Evolutionary conservation across 495 filamentous ascomycete species (phyloP), one percentile per base, ranked within the genome.

Genomic region (Cetradonia linearis): DNA sequence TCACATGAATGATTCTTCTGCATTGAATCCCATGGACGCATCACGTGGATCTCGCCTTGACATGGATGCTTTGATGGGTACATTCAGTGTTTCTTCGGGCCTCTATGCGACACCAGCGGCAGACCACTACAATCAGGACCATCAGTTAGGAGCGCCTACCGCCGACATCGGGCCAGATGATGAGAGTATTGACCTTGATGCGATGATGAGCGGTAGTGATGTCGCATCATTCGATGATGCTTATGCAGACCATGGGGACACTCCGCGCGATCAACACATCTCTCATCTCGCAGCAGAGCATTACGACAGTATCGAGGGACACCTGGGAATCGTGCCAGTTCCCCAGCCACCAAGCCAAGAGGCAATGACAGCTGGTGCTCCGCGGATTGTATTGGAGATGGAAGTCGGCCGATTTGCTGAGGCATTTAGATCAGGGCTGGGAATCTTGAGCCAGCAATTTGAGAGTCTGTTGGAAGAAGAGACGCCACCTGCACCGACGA

Each of bases 311-410:
- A 60, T 13, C 5, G 58, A 60, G 23, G 36, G 48, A n/a, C 36
- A 25, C 4, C 14, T 25, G 13, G 49, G 18, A 30, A 31, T 20
- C 28, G 28, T 31, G 16, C 48, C 36, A n/a, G 3, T 25, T 5
- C 58, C 58, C 9, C n/a, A 31, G 5, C 58, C 58, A 18, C 58
- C 58, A 5, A 60, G 47, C n/a, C 47, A 49, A 9, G 58, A 49
- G 3, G 58, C 47, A 28, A 60, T 60, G 58, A 40, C 33, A 2
- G 4, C 10, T 7, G 36, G 38, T 7, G 58, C 58, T 14, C 48
- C 58, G 2, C n/a, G 16, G 18, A 36, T 40, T 11, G 47, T 53
- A 0, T 0, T 52, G 2, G 58, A 53, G 47, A 50, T 50, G 36
- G 58, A 60, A n/a, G n/a, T 60, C 13, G 50, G 33, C 7, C 50